phyloP scores from a whole-genome alignment of 495 filamentous ascomycete species.

The Daldinia vernicosa region DNA sequence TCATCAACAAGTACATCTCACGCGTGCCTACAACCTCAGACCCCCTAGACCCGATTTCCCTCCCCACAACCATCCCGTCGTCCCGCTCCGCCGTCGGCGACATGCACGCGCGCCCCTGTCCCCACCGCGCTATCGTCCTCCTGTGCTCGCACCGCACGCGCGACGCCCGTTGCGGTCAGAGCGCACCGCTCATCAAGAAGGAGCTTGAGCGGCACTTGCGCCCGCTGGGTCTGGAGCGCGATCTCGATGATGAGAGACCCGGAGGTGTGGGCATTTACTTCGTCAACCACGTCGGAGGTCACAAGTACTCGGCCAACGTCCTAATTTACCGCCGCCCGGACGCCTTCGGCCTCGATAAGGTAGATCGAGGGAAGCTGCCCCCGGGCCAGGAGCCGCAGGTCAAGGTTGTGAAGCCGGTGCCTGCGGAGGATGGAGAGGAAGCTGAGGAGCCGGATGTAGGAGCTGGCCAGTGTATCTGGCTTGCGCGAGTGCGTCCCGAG shows the following conservation, averaged over 20 bases:
- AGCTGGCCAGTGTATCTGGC: constrained; percentile 91
- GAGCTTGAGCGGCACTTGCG: constrained; percentile 93
- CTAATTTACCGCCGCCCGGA: constrained; percentile 82
- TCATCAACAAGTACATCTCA: constrained; percentile 78
- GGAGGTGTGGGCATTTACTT: constrained; percentile 96
- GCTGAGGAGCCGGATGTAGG: constrained; percentile 56
- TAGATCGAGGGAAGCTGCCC: constrained; percentile 51
- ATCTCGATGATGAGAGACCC: constrained; percentile 83
- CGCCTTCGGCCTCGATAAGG: constrained; percentile 62
- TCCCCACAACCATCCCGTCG: constrained; percentile 60
- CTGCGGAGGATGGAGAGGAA: constrained; percentile 6
- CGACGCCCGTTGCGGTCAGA: constrained; percentile 94
- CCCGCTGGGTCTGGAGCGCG: constrained; percentile 82
- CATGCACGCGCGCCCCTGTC: constrained; percentile 73
- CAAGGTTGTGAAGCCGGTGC: constrained; percentile 18
- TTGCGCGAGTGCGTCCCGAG: constrained; percentile 86
- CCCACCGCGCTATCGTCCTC: constrained; percentile 86
- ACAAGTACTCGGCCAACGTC: constrained; percentile 92
- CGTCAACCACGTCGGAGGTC: constrained; percentile 93
- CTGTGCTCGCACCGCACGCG: constrained; percentile 93
- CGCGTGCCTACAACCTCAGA: constrained; percentile 76
- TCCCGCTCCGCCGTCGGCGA: constrained; percentile 59
- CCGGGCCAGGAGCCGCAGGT: constrained; percentile 39
- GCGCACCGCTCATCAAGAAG: constrained; percentile 81
- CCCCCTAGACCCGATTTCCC: constrained; percentile 61